Evolutionary conservation across 129 eudicot genomes (phyloP).

Genomic region (Pittosporum tobira): DNA sequence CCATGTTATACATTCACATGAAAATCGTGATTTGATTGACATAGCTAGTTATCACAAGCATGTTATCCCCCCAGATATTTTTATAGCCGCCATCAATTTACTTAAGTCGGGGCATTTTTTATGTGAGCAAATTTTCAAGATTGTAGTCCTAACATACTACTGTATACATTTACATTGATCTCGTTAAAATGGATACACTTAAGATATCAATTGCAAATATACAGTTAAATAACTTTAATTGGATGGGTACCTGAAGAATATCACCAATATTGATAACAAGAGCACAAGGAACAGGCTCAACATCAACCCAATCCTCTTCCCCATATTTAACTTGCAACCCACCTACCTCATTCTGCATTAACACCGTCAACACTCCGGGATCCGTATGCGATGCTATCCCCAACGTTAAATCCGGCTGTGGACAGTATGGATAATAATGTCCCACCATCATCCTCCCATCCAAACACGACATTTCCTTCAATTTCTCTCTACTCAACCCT

Average conservation of each 20-base stretch:
- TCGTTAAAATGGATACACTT: too few species aligned
- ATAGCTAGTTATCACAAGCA: too few species aligned
- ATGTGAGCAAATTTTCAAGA: too few species aligned
- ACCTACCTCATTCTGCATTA: slow-evolving; percentile 45
- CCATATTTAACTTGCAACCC: slow-evolving; percentile 52
- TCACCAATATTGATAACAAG: slow-evolving; percentile 54
- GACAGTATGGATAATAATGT: slow-evolving; percentile 57
- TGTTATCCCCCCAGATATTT: too few species aligned
- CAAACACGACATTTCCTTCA: slow-evolving; percentile 48
- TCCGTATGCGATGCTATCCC: slow-evolving; percentile 46
- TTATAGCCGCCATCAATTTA: too few species aligned
- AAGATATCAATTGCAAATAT: too few species aligned
- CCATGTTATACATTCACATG: too few species aligned
- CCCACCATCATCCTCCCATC: slow-evolving; percentile 25
- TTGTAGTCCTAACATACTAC: too few species aligned
- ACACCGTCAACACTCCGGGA: slow-evolving; percentile 41
- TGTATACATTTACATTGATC: too few species aligned
- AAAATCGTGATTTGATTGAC: too few species aligned
- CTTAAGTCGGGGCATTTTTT: too few species aligned
- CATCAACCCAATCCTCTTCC: slow-evolving; percentile 45
- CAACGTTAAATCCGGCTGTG: slow-evolving; percentile 50
- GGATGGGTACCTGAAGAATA: slow-evolving; percentile 54
- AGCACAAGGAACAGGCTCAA: slow-evolving; percentile 49
- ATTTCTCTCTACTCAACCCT: slow-evolving; percentile 16
- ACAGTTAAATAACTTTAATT: too few species aligned